Conservation (phyloP, 2,329 filamentous ascomycete genomes). For the Drechslera avenae region DNA sequence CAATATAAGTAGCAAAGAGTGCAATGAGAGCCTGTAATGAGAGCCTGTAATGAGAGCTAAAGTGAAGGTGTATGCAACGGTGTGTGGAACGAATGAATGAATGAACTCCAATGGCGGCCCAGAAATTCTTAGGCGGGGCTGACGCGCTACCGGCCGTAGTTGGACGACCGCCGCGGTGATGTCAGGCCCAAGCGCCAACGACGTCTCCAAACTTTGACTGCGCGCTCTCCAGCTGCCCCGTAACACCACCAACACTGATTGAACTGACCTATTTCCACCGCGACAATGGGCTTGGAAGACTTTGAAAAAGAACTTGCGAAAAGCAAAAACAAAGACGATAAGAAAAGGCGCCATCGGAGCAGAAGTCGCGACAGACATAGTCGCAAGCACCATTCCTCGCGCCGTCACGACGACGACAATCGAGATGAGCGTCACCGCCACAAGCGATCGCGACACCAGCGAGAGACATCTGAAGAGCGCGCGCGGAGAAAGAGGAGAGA, state of each 20-base stretch:
- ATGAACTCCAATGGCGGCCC: conserved; percentile 3
- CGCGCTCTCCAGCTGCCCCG: conserved; percentile 8
- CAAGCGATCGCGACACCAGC: conserved; percentile 67
- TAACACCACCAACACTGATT: neutral
- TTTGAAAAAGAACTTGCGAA: conserved; percentile 79
- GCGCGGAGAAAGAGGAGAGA: conserved; percentile 53
- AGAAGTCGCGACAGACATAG: conserved; percentile 46
- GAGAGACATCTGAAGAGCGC: conserved; percentile 47
- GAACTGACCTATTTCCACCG: neutral
- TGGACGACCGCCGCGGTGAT: conserved; percentile 35
- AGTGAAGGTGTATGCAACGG: too few relatives aligned
- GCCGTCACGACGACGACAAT: conserved; percentile 57
- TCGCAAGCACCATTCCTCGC: conserved; percentile 51
- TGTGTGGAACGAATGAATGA: too few relatives aligned
- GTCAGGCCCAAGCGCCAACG: conserved; percentile 30
- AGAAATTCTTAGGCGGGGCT: conserved; percentile 45
- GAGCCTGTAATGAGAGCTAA: too few relatives aligned
- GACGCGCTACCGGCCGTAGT: conserved; percentile 20
- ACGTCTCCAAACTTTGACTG: conserved; percentile 16
- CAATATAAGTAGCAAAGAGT: too few relatives aligned
- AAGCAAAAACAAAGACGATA: conserved; percentile 62
- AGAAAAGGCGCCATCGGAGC: conserved; percentile 55
- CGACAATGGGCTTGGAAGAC: conserved; percentile 66
- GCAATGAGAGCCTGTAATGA: too few relatives aligned
- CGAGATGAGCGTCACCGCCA: conserved; percentile 58